Base-by-base conservation (phyloP, 345 rosid species). In the Turritis glabra region DNA sequence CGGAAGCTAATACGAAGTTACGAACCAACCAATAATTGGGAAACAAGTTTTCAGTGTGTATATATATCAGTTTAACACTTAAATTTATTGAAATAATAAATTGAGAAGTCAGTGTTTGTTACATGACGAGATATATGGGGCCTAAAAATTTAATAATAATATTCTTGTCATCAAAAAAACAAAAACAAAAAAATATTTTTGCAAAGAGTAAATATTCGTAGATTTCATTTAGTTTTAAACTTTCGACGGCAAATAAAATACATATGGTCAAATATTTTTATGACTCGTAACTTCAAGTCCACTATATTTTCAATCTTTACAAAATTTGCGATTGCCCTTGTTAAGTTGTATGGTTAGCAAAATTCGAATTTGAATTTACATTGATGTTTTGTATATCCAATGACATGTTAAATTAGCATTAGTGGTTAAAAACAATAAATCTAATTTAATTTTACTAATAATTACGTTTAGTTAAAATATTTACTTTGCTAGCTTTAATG, bases 161-260 rank as follows among this genome's bases (percentile, higher is more conserved):
- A 21, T 13, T 53, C 8, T 54, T 27, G 29, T 21, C 19, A 40
- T 26, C 4, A 1, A 5, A 5, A 17, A 48, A 5, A n/a, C 0
- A 5, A 17, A 46, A 1, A n/a, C 2, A n/a, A n/a, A n/a, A n/a
- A n/a, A n/a, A n/a, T n/a, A n/a, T 14, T 10, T 18, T 58, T 35
- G 9, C 12, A 29, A 53, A 52, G 13, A 6, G n/a, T 19, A 53
- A 6, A 11, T 25, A 38, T 25, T 38, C 5, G 8, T 13, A 53
- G 13, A 15, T 37, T 11, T 23, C 37, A 23, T 7, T 11, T 25
- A 25, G 7, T 67, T 53, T 23, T 33, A 19, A 22, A 9, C 10
- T 22, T 50, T 66, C 35, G n/a, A 35, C 51, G n/a, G 32, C n/a
- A 66, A 32, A 46, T 48, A 50, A 35, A 66, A n/a, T 35, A 22